Conservation (phyloP, 2,329 filamentous ascomycete species). For the Karstenula rhodostoma region DNA sequence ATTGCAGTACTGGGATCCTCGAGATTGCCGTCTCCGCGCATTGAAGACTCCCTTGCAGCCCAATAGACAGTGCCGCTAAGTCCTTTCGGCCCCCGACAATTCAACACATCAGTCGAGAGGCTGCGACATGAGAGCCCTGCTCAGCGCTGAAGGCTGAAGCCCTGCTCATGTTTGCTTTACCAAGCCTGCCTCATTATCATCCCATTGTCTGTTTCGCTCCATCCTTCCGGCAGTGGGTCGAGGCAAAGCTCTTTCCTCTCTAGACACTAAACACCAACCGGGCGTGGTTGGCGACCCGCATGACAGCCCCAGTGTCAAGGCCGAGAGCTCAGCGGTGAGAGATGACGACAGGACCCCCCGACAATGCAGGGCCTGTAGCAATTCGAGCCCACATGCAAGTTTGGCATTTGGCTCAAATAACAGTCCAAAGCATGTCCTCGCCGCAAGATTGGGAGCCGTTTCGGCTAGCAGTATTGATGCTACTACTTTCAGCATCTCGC, state of each 20-base stretch:
- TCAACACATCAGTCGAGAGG: conserved; percentile 21
- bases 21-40: conserved; percentile 16
- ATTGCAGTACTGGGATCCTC: conserved; percentile 20
- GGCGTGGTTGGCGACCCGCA: not conserved
- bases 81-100: conserved; percentile 34
- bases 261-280: not conserved
- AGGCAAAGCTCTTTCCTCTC: not conserved
- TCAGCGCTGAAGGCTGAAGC: not conserved
- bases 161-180: conserved; percentile 1
- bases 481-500: not conserved
- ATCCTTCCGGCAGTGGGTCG: conserved; percentile 1
- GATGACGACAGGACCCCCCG: conserved; percentile 4
- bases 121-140: conserved; percentile 12
- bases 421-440: conserved; percentile 8
- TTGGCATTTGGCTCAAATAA: conserved; percentile 15
- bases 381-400: conserved; percentile 18
- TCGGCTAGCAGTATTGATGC: conserved; percentile 15
- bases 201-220: not conserved
- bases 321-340: conserved; percentile 4
- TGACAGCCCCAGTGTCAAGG: conserved; percentile 14
- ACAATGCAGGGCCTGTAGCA: conserved; percentile 15
- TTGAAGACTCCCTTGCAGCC: conserved; percentile 12
- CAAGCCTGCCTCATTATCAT: not conserved
- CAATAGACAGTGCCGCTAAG: conserved; percentile 23
- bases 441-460: conserved; percentile 13